These are phyloP conservation scores for Phytopythium helicoides DNA, from an alignment of 352 stramenopile genomes.

Conservation along the genomic window DNA sequence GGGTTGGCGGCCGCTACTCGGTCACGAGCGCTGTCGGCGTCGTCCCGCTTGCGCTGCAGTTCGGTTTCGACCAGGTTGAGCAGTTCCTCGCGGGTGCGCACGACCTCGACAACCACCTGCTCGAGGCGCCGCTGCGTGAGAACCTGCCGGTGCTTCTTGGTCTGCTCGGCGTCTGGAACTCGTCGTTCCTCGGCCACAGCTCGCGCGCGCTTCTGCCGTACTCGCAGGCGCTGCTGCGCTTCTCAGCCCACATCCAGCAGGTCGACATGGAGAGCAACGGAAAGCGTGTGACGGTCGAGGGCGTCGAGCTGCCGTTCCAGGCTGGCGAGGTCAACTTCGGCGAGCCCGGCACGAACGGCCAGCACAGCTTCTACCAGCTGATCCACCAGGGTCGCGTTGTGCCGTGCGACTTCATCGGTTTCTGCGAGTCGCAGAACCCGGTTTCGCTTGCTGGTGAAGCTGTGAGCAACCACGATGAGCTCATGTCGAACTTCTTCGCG, in stretches of 20 bases:
- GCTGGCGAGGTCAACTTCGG: constrained; percentile 97
- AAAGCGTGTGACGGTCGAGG: constrained; percentile 96
- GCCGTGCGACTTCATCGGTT: constrained; percentile 98
- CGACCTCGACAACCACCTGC: constrained; percentile 97
- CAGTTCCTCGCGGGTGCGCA: constrained; percentile 95
- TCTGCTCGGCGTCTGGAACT: constrained; percentile 98
- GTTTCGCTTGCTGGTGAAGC: constrained; percentile 70
- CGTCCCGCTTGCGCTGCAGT: constrained; percentile 95
- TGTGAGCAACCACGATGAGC: constrained; percentile 98
- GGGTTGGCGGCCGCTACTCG: constrained; percentile 97
- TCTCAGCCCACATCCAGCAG: constrained; percentile 98
- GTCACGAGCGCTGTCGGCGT: constrained; percentile 97
- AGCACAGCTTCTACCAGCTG: constrained; percentile 99
- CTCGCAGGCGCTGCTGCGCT: constrained; percentile 92
- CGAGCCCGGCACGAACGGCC: constrained; percentile 97
- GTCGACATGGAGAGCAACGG: constrained; percentile 99
- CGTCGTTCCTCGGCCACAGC: constrained; percentile 95
- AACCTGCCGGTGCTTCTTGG: constrained; percentile 98
- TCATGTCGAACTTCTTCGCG: constrained; percentile 99
- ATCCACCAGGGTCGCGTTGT: constrained; percentile 98
- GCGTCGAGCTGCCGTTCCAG: constrained; percentile 91
- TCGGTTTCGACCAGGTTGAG: constrained; percentile 90
- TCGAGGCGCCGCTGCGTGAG: constrained; percentile 87
- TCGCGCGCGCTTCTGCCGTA: constrained; percentile 92
- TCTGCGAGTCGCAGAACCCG: constrained; percentile 93